A percentile compares a stretch with the other conserved stretches of the same genome.
phyloP scores from a whole-genome alignment of 2,329 filamentous ascomycete species.

The Beauveria rudraprayagi region DNA sequence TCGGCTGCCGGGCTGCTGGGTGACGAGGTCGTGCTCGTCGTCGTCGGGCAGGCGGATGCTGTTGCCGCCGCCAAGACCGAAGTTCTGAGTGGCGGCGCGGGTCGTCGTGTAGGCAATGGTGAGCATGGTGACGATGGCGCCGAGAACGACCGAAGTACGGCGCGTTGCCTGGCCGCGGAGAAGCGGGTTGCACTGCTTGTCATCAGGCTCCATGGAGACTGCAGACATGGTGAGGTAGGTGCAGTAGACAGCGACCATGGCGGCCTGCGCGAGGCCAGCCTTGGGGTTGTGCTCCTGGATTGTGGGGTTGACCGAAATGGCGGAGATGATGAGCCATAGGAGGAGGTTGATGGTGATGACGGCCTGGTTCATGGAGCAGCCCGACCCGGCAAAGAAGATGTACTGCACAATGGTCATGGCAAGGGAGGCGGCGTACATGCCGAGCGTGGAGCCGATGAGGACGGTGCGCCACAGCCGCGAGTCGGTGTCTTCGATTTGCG shows the following conservation, averaged over 20 bases:
- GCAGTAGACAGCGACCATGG: slow-evolving; percentile 96
- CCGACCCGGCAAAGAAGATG: slow-evolving; percentile 77
- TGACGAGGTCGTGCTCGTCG: slow-evolving; percentile 83
- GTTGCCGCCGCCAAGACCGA: slow-evolving; percentile 62
- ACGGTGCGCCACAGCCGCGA: slow-evolving; percentile 77
- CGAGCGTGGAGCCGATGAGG: slow-evolving; percentile 82
- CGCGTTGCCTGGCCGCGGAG: slow-evolving; percentile 78
- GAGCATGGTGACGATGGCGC: slow-evolving; percentile 91
- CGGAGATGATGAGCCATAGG: slow-evolving; percentile 70
- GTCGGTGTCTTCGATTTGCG: slow-evolving; percentile 85
- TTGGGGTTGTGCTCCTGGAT: slow-evolving; percentile 90
- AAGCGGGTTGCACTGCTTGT: slow-evolving; percentile 89
- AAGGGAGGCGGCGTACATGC: slow-evolving; percentile 87
- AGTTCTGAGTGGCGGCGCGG: slow-evolving; percentile 82
- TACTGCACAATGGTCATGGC: slow-evolving; percentile 97
- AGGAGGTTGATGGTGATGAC: slow-evolving; percentile 92
- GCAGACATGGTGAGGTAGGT: slow-evolving; percentile 98
- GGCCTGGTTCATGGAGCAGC: slow-evolving; percentile 92
- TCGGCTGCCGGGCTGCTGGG: slow-evolving; percentile 69
- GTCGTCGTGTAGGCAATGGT: slow-evolving; percentile 98
- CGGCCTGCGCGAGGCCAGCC: slow-evolving; percentile 91
- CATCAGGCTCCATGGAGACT: slow-evolving; percentile 95
- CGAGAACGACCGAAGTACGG: slow-evolving; percentile 83
- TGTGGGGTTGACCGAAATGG: slow-evolving; percentile 79
- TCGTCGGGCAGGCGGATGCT: slow-evolving; percentile 56